These are phyloP conservation scores for Plasmodium fragile DNA, from an alignment of 169 alveolate genomes.

Conservation along the genomic window DNA sequence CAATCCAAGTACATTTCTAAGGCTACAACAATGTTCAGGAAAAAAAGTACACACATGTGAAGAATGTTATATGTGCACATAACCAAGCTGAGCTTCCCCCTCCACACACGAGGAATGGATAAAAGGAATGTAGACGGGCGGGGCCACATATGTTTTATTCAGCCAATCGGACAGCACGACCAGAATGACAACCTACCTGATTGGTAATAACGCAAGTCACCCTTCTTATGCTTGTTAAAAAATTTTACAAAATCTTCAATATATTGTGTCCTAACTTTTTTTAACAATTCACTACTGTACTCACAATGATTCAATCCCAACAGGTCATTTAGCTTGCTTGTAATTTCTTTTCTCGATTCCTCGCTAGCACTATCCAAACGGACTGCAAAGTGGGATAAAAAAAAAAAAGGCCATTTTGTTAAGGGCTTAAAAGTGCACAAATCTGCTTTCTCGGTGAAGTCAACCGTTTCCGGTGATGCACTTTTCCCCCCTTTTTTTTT, in stretches of 20 bases:
- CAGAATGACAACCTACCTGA: slow-evolving; percentile 17
- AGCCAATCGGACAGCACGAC: background rate
- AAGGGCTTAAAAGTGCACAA: background rate
- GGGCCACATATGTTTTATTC: background rate
- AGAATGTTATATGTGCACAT: background rate
- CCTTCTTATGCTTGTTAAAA: slow-evolving; percentile 38
- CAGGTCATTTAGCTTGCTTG: slow-evolving; percentile 17
- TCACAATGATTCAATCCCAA: slow-evolving; percentile 19
- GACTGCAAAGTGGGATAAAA: slow-evolving; percentile 6
- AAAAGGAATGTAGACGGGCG: background rate
- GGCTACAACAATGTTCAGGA: background rate
- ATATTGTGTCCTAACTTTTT: slow-evolving; percentile 24
- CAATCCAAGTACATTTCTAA: slow-evolving; percentile 44
- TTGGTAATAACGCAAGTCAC: slow-evolving; percentile 58
- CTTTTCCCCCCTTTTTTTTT: background rate
- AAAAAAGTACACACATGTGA: background rate
- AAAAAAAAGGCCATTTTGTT: background rate
- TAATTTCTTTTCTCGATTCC: slow-evolving; percentile 16
- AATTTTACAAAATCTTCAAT: slow-evolving; percentile 32
- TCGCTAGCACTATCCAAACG: slow-evolving; percentile 10
- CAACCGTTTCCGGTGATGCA: background rate
- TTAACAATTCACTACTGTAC: slow-evolving; percentile 17
- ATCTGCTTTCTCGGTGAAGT: background rate
- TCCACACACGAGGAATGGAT: background rate
- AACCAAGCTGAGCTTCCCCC: background rate